Evolutionary conservation across 1,139 yeast genomes (phyloP).

Genomic region (Keqinozyma sinolaborantium): DNA sequence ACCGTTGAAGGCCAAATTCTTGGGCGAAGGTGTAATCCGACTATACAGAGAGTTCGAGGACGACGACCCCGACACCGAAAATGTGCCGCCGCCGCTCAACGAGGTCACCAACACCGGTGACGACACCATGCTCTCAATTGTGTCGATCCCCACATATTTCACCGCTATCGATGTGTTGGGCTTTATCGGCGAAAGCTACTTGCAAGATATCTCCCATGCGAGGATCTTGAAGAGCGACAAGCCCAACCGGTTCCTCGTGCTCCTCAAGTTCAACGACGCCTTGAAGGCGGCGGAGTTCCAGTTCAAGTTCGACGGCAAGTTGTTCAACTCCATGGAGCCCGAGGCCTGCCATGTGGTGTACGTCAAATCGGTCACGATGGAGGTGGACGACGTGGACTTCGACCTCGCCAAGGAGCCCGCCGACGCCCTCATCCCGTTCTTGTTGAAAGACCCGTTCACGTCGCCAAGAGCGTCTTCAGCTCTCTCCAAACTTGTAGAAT

Average conservation of each 20-base stretch:
- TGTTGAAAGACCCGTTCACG: slow-evolving; percentile 74
- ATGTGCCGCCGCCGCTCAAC: slow-evolving; percentile 3
- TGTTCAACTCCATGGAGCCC: slow-evolving; percentile 85
- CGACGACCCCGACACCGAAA: slow-evolving; percentile 8
- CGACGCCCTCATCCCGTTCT: slow-evolving; percentile 53
- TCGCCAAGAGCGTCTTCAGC: slow-evolving; percentile 7
- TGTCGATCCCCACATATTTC: slow-evolving; percentile 86
- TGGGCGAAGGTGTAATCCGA: slow-evolving; percentile 73
- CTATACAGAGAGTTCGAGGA: slow-evolving; percentile 53
- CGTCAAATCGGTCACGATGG: slow-evolving; percentile 52
- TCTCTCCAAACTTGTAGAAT: slow-evolving; percentile 38
- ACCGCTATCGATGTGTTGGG: slow-evolving; percentile 83
- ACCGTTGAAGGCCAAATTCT: slow-evolving; percentile 53
- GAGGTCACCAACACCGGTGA: slow-evolving; percentile 33
- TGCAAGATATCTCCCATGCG: slow-evolving; percentile 64
- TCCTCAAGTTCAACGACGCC: slow-evolving; percentile 65
- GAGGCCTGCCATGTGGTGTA: slow-evolving; percentile 79
- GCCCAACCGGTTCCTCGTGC: slow-evolving; percentile 70
- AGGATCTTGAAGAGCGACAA: slow-evolving; percentile 66
- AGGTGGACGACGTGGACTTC: slow-evolving; percentile 9
- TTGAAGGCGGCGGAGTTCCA: slow-evolving; percentile 61
- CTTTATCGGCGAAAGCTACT: slow-evolving; percentile 62
- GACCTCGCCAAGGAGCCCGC: slow-evolving; percentile 14
- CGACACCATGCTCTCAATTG: slow-evolving; percentile 67
- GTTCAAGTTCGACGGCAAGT: slow-evolving; percentile 64